Conservation (phyloP, 1,284 basidiomycete genomes). For the Cystobasidium pallidum region DNA sequence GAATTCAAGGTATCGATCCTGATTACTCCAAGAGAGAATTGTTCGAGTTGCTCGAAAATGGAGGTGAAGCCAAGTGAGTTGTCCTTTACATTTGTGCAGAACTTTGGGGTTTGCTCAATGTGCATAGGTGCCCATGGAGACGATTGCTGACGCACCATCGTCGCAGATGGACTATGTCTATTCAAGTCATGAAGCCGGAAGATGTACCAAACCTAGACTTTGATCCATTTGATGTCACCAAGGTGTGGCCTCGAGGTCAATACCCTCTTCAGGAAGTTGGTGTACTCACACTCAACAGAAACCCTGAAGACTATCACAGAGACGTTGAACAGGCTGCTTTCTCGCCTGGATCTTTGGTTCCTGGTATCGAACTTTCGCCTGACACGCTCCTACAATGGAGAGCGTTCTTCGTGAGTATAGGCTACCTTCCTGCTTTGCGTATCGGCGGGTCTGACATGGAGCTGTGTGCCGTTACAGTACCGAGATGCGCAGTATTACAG, state of each 20-base stretch:
- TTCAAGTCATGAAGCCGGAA: slow-evolving; percentile 57
- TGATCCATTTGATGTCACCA: slow-evolving; percentile 59
- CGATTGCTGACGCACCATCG: neutral
- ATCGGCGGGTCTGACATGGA: neutral
- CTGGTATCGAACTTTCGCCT: slow-evolving; percentile 56
- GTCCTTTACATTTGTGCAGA: neutral
- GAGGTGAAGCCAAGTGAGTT: slow-evolving; percentile 54
- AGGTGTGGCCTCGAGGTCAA: slow-evolving; percentile 52
- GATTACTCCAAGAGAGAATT: slow-evolving; percentile 58
- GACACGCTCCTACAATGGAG: slow-evolving; percentile 55
- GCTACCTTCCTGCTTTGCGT: neutral
- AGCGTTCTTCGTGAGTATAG: slow-evolving; percentile 53
- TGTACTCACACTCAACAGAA: slow-evolving; percentile 56
- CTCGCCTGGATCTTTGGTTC: slow-evolving; percentile 55
- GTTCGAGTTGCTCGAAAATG: slow-evolving; percentile 58
- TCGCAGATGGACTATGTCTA: slow-evolving; percentile 45
- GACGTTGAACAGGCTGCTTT: slow-evolving; percentile 58
- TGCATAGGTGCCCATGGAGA: too few relatives aligned
- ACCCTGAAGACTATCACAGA: slow-evolving; percentile 57
- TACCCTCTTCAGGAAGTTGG: slow-evolving; percentile 59
- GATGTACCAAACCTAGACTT: slow-evolving; percentile 55
- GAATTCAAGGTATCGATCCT: slow-evolving; percentile 57
- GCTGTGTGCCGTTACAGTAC: slow-evolving; percentile 47
- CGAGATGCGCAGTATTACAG: slow-evolving; percentile 55
- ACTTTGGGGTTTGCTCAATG: too few relatives aligned